Evolutionary conservation across 2,329 filamentous ascomycete genomes (phyloP), one percentile per base, ranked within the genome.

Genomic region (Endothia cerciana): DNA sequence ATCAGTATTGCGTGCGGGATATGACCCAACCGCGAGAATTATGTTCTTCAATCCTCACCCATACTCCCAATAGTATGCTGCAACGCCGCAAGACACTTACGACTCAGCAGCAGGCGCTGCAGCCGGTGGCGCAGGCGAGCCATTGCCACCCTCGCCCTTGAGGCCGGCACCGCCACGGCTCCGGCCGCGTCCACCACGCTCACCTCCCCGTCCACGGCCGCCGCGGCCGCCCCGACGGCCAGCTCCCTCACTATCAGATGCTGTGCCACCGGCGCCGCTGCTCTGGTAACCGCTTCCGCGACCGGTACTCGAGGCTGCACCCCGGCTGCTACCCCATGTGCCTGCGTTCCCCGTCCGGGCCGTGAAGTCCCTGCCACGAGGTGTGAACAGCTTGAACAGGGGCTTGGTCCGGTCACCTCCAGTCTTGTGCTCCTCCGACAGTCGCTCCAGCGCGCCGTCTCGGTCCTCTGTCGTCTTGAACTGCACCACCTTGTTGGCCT

Each of bases 381-480:
- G 89, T 74, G 91, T 87, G 80, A 93, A 97, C 73, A 93, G 87
- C 81, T 93, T 93, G 68, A 97, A 89, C 65, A 92, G 86, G 17
- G 93, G 92, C 78, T 91, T 91, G 69, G 89, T 90, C 69, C 91
- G 88, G 69, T 93, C 91, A 72, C 90, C 89, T 40, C 85, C 85
- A 69, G 88, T 91, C 83, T 94, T 94, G 72, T 90, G 84, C 53
- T 95, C 92, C 17, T 89, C 85, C 5, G 92, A 87, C 66, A 96
- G 84, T 70, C 88, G 89, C 51, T 88, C 86, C 73, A 97, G 85
- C 41, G 93, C 92, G 41, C 85, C 87, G 72, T 94, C 91, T 74
- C 94, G 92, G 60, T 97, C 92, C 71, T 96, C 91, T 3, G 83
- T 75, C 2, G 85, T 91, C 75, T 90, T 88, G 80, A 98, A 98